Evolutionary conservation across 2,329 filamentous ascomycete species (phyloP).

Genomic region (Pseudocercospora crystallina): DNA sequence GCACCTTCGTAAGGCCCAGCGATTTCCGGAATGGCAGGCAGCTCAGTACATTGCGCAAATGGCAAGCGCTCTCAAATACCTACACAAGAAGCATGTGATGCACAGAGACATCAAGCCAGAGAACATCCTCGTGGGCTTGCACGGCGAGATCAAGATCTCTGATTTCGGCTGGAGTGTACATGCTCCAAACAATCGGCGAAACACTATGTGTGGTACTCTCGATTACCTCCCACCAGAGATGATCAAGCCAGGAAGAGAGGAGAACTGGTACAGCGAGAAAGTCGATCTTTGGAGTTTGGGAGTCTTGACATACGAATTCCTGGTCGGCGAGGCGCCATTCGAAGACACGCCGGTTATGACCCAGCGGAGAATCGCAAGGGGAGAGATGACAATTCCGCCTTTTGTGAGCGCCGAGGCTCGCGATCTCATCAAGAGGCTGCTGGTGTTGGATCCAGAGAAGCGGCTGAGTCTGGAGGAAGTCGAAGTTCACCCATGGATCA

Average conservation of each 20-base stretch:
- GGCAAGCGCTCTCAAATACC: constrained; percentile 83
- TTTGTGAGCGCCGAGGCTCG: constrained; percentile 88
- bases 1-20: constrained; percentile 73
- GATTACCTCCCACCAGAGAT: constrained; percentile 99
- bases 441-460: constrained; percentile 92
- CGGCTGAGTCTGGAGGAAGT: constrained; percentile 86
- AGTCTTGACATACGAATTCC: constrained; percentile 92
- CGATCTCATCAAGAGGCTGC: constrained; percentile 86
- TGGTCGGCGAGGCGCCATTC: constrained; percentile 94
- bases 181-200: constrained; percentile 87
- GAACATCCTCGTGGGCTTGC: constrained; percentile 93
- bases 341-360: constrained; percentile 96
- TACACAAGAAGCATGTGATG: constrained; percentile 96
- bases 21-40: constrained; percentile 82
- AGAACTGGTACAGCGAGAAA: constrained; percentile 92
- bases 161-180: constrained; percentile 99
- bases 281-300: constrained; percentile 96
- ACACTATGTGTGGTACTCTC: constrained; percentile 95
- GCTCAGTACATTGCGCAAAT: constrained; percentile 87
- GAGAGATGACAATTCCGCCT: constrained; percentile 87
- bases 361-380: constrained; percentile 80
- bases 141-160: constrained; percentile 97
- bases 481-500: constrained; percentile 88
- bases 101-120: constrained; percentile 97
- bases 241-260: constrained; percentile 74